Conservation (phyloP, 176 grass and related monocot species). For the Avena sativa region DNA sequence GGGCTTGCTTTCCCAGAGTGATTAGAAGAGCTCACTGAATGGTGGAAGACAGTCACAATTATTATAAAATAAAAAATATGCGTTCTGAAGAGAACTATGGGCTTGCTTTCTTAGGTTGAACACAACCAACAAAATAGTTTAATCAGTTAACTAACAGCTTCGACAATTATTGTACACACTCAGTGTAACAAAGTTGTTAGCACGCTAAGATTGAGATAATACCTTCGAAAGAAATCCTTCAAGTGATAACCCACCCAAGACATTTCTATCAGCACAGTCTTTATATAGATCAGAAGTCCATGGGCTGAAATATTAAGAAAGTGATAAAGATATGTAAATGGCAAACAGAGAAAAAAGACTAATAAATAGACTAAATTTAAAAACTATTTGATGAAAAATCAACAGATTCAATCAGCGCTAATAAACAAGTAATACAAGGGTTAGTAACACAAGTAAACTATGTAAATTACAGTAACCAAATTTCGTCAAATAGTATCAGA, state of each 20-base stretch:
- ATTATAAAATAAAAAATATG: not conserved
- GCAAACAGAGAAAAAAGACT: not conserved
- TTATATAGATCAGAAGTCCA: conserved; percentile 78
- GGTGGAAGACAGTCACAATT: not conserved
- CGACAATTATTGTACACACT: not conserved
- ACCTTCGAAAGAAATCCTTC: conserved; percentile 99
- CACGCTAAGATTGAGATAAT: conserved; percentile 1
- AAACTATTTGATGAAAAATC: not conserved
- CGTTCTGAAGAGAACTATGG: not conserved
- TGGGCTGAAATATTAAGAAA: conserved; percentile 62
- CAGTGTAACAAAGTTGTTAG: not conserved
- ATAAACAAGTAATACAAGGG: not conserved
- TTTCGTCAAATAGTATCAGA: not conserved
- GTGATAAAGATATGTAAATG: not conserved
- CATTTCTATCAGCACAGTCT: conserved; percentile 89
- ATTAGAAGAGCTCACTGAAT: not conserved
- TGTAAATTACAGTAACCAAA: not conserved
- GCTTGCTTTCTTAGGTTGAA: conserved; percentile 19
- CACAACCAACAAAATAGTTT: not conserved
- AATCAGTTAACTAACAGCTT: not conserved
- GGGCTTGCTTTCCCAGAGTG: not conserved
- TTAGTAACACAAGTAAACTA: not conserved
- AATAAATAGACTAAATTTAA: conserved; percentile 4
- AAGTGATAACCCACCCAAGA: conserved; percentile 83
- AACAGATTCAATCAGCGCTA: not conserved